Base-by-base conservation (phyloP, 108 stramenopile genomes). In the Stephanodiscus triporus region DNA sequence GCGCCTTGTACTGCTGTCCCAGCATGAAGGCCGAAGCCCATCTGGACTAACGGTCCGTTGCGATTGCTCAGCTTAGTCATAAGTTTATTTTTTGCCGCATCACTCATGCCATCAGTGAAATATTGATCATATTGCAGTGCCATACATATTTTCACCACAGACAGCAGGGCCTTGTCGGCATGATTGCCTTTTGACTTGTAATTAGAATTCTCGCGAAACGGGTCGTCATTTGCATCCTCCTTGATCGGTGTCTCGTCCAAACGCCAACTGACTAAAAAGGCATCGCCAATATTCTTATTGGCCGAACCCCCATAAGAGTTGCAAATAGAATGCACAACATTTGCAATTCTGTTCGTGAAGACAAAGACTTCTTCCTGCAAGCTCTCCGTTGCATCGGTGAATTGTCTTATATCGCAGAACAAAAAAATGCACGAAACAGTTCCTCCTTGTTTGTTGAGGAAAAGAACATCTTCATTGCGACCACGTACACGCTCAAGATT, bases 1-100 rank as follows among this genome's bases (percentile, higher is more conserved):
- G 97, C 97, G 10, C 98, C 98, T 74, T 97, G 96, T n/a, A 98
- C 91, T 48, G 98, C 98, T 84, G 89, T 94, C 50, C 97, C 98
- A 26, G 92, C 87, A 77, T 97, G 97, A 36, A 98, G 75, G 20
- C 98, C 98, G 73, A 93, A 95, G 30, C 98, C 98, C 86, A 94
- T 83, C 54, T 94, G 93, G 26, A 94, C 93, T 20, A 89, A 54
- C 27, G 93, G 90, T 8, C 93, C 93, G n/a, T 75, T 82, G n/a
- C 91, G 84, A 17, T 89, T 85, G 63, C 84, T 78, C 20, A 94
- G 63, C 56, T 94, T 94, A 24, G 75, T 47, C 24, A 90, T 22
- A 0, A 94, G 81, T 26, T 77, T 76, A 20, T 66, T 77, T 57
- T 82, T 71, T 9, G 87, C 86, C 30, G 66, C 64, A 20, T 87